A percentile compares a stretch with the other conserved stretches of the same genome.
phyloP scores from a whole-genome alignment of 768 basidiomycete species.

The Suillus sp. region DNA sequence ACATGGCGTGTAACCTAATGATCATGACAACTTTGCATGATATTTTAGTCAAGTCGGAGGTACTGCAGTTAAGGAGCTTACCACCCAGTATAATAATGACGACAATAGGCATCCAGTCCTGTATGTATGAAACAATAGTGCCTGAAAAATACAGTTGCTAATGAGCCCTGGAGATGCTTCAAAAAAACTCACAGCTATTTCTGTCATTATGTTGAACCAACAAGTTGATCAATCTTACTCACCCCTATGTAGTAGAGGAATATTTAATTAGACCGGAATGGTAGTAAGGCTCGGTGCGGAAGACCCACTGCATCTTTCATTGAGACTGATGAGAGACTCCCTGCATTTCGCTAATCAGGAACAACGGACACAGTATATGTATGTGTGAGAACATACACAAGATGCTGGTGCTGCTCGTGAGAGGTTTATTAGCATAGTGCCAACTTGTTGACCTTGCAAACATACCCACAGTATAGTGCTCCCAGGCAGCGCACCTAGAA shows the following conservation, averaged over 20 bases:
- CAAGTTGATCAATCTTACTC: not conserved
- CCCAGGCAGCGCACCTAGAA: slow-evolving; percentile 1
- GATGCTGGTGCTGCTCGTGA: not conserved
- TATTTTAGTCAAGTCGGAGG: not conserved
- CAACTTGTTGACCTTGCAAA: not conserved
- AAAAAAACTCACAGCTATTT: not conserved
- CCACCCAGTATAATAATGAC: not conserved
- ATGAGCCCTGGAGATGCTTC: not conserved
- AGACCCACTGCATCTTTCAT: not conserved
- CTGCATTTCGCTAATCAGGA: not conserved
- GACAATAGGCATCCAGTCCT: not conserved
- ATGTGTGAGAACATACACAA: not conserved
- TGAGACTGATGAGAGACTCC: not conserved
- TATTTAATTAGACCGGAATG: not conserved
- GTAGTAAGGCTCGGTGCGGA: not conserved
- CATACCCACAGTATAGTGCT: not conserved
- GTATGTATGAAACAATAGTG: not conserved
- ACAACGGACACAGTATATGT: not conserved
- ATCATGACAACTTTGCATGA: not conserved
- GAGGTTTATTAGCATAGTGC: not conserved
- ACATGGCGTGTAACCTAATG: slow-evolving; percentile 1
- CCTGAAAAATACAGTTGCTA: not conserved
- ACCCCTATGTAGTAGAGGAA: not conserved
- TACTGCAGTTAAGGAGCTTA: not conserved
- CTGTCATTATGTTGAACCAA: not conserved